Conservation (phyloP, 1,284 basidiomycete genomes). For the Boletellus deceptivus region DNA sequence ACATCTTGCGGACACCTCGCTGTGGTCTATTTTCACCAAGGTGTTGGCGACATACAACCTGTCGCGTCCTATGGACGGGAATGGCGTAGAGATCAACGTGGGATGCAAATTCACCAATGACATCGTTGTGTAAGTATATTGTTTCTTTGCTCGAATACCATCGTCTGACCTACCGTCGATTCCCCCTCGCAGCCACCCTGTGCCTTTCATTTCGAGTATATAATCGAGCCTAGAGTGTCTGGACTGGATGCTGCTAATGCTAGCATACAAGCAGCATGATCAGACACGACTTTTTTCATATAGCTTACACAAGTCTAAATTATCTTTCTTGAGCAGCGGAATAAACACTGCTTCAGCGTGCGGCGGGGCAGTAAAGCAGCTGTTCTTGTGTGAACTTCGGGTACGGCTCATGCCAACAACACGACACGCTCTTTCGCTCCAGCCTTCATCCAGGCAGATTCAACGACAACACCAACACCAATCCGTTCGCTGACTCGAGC, state of each 20-base stretch:
- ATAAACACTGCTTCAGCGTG: no score
- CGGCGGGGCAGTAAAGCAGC: no score
- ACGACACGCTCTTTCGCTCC: slow-evolving; percentile 6
- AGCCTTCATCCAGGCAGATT: slow-evolving; percentile 13
- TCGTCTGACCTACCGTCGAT: not conserved
- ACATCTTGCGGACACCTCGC: slow-evolving; percentile 1
- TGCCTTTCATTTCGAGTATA: not conserved
- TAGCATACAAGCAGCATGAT: not conserved
- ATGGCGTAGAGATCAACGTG: not conserved
- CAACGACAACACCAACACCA: slow-evolving; percentile 15
- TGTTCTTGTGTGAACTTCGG: no score
- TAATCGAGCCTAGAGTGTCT: not conserved
- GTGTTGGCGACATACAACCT: not conserved
- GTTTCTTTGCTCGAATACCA: no score
- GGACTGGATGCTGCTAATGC: not conserved
- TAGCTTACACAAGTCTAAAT: no score
- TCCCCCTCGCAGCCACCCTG: not conserved
- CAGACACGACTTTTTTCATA: not conserved
- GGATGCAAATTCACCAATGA: not conserved
- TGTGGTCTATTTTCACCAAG: slow-evolving; percentile 1
- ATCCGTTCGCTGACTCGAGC: slow-evolving; percentile 10
- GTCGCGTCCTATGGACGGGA: not conserved
- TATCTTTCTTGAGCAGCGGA: no score
- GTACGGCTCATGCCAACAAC: slow-evolving; percentile 7
- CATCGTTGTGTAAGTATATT: not conserved